Percentiles rank a stretch among this genome's conserved stretches.
Conservation (phyloP, 768 basidiomycete genomes). For the Roridomyces roridus region DNA sequence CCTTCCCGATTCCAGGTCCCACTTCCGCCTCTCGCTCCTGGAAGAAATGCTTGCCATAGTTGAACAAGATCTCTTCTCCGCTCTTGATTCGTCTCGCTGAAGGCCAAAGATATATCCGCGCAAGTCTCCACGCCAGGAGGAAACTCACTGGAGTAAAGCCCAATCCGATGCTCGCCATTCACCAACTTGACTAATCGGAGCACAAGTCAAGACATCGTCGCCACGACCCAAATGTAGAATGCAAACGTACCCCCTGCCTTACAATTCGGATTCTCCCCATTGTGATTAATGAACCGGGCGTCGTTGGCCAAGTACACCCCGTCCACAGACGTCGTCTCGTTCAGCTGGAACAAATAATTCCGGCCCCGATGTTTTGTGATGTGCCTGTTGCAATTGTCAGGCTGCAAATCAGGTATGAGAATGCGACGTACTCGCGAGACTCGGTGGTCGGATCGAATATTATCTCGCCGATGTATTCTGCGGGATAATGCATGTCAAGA, state of each 20-base stretch:
- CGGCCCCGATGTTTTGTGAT: conserved; percentile 55
- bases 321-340: conserved; percentile 56
- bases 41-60: conserved; percentile 64
- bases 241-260: conserved; percentile 51
- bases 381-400: conserved; percentile 34
- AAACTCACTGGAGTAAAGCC: conserved; percentile 60
- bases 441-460: conserved; percentile 54
- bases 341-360: conserved; percentile 68
- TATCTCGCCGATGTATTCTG: conserved; percentile 75
- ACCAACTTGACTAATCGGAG: conserved; percentile 62
- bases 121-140: not conserved
- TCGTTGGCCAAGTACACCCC: conserved; percentile 61
- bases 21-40: no score
- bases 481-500: not conserved
- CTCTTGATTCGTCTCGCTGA: conserved; percentile 45
- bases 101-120: not conserved
- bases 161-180: conserved; percentile 73
- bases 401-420: not conserved
- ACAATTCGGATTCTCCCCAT: conserved; percentile 47
- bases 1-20: no score
- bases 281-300: conserved; percentile 76
- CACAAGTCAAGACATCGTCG: not conserved
- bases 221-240: conserved; percentile 13
- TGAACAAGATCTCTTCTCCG: conserved; percentile 59
- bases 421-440: conserved; percentile 54